phyloP scores from a whole-genome alignment of 345 rosid species.

The Adansonia digitata region DNA sequence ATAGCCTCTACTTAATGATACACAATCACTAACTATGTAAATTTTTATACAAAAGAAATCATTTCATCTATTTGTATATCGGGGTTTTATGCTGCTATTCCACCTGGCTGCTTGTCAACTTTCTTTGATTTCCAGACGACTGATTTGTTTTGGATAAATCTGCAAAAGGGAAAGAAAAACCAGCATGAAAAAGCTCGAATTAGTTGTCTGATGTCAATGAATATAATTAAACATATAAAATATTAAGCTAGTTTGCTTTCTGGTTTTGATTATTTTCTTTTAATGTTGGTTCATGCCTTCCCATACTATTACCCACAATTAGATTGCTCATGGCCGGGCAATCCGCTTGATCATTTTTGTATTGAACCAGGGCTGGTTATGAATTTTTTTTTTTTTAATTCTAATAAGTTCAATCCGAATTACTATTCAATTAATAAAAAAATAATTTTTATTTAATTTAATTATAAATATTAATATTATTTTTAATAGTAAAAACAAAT shows the following conservation, averaged over 20 bases:
- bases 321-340: too few species aligned
- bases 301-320: background rate
- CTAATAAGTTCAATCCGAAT: too few species aligned
- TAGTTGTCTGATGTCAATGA: background rate
- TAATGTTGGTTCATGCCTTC: background rate
- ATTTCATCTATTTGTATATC: background rate
- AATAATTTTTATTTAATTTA: too few species aligned
- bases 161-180: too few species aligned
- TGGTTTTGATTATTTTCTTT: background rate
- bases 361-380: too few species aligned
- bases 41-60: background rate
- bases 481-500: too few species aligned
- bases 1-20: background rate
- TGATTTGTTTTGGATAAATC: background rate
- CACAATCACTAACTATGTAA: background rate
- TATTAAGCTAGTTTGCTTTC: background rate
- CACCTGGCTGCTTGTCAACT: too few species aligned
- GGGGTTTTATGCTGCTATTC: background rate
- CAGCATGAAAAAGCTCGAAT: slow-evolving; percentile 6
- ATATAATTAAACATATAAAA: background rate
- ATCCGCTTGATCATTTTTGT: too few species aligned
- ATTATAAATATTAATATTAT: too few species aligned
- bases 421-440: too few species aligned
- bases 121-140: background rate
- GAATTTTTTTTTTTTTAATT: too few species aligned